Base-by-base conservation (phyloP, 1,284 basidiomycete genomes). In the Tilletiaria anomala region DNA sequence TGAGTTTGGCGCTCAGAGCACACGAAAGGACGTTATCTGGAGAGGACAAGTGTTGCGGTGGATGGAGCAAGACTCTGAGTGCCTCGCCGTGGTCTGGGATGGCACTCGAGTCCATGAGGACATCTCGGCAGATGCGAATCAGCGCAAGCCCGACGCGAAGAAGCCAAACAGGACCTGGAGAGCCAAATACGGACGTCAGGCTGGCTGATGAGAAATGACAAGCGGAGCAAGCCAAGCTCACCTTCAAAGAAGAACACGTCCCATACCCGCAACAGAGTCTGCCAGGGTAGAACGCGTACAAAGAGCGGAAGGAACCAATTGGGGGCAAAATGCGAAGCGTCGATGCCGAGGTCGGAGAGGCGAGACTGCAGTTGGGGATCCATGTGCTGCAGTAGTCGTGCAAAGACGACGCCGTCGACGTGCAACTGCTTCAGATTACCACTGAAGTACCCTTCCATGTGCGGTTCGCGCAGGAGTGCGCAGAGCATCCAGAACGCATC, bases 161-260 rank as follows among this genome's bases (percentile, higher is more conserved):
- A 32, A 91, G 72, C 73, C 80, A 86, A 0, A 79, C 74, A 3
- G 84, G 73, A 4, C 86, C 85, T 83, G 58, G 5, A 11, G 17
- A 32, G 6, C 14, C 3, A 31, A 12, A 20, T 26, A 12, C 4
- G 15, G 14, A 15, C 8, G 16, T 34, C 26, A 19, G 26, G 14
- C 21, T 24, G 16, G 14, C 8, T 12, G 6, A 33, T 1, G 16
- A 15, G 15, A 43, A 42, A 62, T 43, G 52, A 33, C 26, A 33
- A 6, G 32, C 6, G 10, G 16, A 6, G 32, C 11, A 33, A 10
- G 8, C 10, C 18, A 31, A 32, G 15, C 38, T 39, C 38, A 84
- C 83, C 85, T 70, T 89, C 85, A 44, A 77, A 80, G 24, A 93
- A 71, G 61, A 91, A 85, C 3, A 88, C 69, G 61, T 94, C 88